Percentiles rank a stretch among this genome's conserved stretches.
These are phyloP conservation scores for Nemania serpens DNA, from an alignment of 2,329 filamentous ascomycete species.

Conservation along the genomic window DNA sequence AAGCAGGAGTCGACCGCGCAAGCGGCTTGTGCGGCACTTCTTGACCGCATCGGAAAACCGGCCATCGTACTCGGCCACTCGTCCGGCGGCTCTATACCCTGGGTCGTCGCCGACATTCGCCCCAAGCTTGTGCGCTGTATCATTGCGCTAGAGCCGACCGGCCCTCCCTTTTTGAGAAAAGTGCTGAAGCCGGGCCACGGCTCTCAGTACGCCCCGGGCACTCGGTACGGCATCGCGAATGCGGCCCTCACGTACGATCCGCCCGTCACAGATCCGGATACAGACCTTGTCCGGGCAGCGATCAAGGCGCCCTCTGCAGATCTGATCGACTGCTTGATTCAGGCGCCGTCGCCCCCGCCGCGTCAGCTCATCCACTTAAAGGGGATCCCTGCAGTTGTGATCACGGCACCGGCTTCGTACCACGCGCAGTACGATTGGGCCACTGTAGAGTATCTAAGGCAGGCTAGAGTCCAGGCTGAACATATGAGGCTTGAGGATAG, in stretches of 20 bases:
- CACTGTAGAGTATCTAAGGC: conserved; percentile 47
- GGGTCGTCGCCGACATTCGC: conserved; percentile 48
- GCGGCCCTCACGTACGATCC: conserved; percentile 55
- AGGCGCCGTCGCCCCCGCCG: conserved; percentile 38
- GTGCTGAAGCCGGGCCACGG: conserved; percentile 40
- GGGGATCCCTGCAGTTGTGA: conserved; percentile 44
- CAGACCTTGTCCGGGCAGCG: conserved; percentile 42
- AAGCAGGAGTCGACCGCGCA: conserved; percentile 46
- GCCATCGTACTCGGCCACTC: conserved; percentile 51
- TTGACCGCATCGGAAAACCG: conserved; percentile 50
- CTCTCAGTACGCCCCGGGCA: conserved; percentile 28
- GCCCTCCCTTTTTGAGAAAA: conserved; percentile 52
- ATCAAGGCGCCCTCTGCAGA: conserved; percentile 32
- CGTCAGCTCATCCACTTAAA: conserved; percentile 45
- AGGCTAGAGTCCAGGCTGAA: conserved; percentile 46
- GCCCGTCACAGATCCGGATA: conserved; percentile 43
- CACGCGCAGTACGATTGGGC: conserved; percentile 53
- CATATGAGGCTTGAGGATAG: conserved; percentile 45
- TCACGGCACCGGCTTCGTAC: conserved; percentile 51
- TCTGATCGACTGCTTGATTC: conserved; percentile 41
- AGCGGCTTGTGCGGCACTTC: conserved; percentile 47
- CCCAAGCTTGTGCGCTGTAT: conserved; percentile 49
- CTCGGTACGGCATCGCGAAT: conserved; percentile 53
- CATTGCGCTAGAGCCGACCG: conserved; percentile 51
- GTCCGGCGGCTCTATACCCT: conserved; percentile 49